phyloP scores from a whole-genome alignment of 306 rosid genomes.

The Trifolium pratense region DNA sequence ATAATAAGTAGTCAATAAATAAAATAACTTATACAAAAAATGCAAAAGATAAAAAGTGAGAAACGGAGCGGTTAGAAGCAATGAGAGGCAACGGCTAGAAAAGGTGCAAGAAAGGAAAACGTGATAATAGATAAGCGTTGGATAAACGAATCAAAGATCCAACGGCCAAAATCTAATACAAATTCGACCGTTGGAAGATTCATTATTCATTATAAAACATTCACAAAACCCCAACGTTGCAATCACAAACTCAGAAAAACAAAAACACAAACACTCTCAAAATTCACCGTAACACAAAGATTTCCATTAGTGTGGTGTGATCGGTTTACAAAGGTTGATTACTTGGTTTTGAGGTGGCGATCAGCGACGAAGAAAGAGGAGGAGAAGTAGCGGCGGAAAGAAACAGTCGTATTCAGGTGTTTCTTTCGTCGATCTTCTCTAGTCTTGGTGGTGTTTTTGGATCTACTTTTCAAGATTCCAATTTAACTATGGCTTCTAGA shows the following conservation, averaged over 20 bases:
- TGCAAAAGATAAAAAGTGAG: neutral
- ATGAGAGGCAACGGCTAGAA: conserved; percentile 47
- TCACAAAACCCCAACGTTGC: neutral
- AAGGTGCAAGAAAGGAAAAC: neutral
- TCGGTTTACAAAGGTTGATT: conserved; percentile 9
- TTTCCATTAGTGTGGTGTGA: neutral
- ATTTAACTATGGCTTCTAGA: conserved; percentile 60
- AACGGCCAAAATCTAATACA: neutral
- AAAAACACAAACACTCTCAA: neutral
- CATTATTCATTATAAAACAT: neutral
- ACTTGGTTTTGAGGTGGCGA: conserved; percentile 54
- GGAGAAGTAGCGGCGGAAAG: conserved; percentile 72
- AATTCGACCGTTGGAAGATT: conserved; percentile 6
- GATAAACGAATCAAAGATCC: conserved; percentile 26
- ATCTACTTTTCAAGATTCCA: conserved; percentile 38
- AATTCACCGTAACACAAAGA: neutral
- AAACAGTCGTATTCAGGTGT: conserved; percentile 68
- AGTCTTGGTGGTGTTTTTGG: conserved; percentile 77
- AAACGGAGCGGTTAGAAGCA: conserved; percentile 12
- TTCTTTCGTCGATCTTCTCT: conserved; percentile 69
- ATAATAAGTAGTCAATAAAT: no score
- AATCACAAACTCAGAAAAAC: neutral
- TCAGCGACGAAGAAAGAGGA: conserved; percentile 52
- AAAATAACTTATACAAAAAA: neutral
- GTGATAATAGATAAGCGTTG: conserved; percentile 12